These are phyloP conservation scores for Rostrohypoxylon terebratum DNA, from an alignment of 495 filamentous ascomycete species.

Conservation along the genomic window DNA sequence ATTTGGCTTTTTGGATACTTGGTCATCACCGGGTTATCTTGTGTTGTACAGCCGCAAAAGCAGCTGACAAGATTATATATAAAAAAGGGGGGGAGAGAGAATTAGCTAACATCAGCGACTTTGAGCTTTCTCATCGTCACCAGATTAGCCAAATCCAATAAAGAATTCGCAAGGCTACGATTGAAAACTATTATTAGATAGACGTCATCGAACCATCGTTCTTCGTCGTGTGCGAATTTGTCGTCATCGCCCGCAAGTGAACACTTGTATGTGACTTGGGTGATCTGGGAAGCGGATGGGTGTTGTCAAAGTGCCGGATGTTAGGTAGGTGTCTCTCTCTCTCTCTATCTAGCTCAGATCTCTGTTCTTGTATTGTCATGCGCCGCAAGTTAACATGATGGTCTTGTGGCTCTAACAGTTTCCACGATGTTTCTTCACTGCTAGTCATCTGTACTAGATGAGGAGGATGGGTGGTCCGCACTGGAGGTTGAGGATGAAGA, in stretches of 20 bases:
- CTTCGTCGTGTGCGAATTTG: slow-evolving; percentile 36
- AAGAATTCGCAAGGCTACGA: slow-evolving; percentile 58
- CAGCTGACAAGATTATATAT: slow-evolving; percentile 24
- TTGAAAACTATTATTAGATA: slow-evolving; percentile 66
- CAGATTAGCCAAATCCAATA: slow-evolving; percentile 22
- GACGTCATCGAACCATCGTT: slow-evolving; percentile 52
- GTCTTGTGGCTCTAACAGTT: slow-evolving; percentile 41
- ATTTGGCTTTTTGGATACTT: slow-evolving; percentile 73
- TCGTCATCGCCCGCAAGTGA: slow-evolving; percentile 49
- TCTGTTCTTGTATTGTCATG: slow-evolving; percentile 57
- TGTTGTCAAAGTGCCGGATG: slow-evolving; percentile 29
- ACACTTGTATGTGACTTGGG: slow-evolving; percentile 13
- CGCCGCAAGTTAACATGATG: slow-evolving; percentile 17
- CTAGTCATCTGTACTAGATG: slow-evolving; percentile 16
- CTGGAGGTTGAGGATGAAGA: slow-evolving; percentile 10
- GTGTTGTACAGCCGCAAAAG: slow-evolving; percentile 38
- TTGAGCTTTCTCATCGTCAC: slow-evolving; percentile 13
- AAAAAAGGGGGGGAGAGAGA: slow-evolving; percentile 17
- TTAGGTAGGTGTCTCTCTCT: slow-evolving; percentile 35
- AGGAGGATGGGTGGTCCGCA: neutral
- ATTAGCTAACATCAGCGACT: slow-evolving; percentile 21
- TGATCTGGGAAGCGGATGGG: slow-evolving; percentile 34
- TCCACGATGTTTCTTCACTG: slow-evolving; percentile 44
- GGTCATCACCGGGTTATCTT: slow-evolving; percentile 66
- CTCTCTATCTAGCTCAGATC: slow-evolving; percentile 54